Percentiles rank a stretch among this genome's conserved stretches.
Evolutionary conservation across 306 rosid species (phyloP).

Genomic region (Clitoria ternatea): DNA sequence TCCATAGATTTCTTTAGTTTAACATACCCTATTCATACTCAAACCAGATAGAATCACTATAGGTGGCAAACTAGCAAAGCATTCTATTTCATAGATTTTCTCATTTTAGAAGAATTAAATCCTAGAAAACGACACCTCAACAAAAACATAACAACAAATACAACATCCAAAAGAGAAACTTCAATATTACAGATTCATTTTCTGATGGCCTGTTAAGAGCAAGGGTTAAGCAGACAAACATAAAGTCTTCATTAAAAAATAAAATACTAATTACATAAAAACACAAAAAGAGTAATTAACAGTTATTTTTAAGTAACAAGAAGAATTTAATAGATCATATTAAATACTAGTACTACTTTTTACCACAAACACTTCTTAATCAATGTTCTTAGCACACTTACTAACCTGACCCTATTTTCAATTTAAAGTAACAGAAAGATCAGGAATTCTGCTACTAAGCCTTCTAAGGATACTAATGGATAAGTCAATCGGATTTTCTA

Average conservation of each 20-base stretch:
- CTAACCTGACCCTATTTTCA: not conserved
- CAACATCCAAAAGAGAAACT: not conserved
- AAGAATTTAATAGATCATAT: not conserved
- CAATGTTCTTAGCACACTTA: not conserved
- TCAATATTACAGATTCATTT: not conserved
- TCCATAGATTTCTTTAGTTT: not conserved
- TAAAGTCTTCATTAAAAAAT: not conserved
- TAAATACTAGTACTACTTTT: no score
- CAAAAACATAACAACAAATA: not conserved
- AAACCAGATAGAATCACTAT: no score
- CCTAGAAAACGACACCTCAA: not conserved
- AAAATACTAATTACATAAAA: not conserved
- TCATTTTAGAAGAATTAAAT: not conserved
- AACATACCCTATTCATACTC: no score
- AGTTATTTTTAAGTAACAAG: not conserved
- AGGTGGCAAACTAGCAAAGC: no score
- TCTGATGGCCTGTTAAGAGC: not conserved
- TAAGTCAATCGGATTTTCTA: no score
- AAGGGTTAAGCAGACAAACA: not conserved
- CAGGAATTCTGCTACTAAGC: not conserved
- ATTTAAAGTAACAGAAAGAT: not conserved
- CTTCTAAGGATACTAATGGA: not conserved
- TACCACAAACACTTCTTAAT: not conserved
- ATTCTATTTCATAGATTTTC: not conserved
- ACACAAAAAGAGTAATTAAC: not conserved